A percentile compares a stretch with the other conserved stretches of the same genome.
phyloP scores from a whole-genome alignment of 2,329 filamentous ascomycete species.

The Aspergillus hiratsukae region DNA sequence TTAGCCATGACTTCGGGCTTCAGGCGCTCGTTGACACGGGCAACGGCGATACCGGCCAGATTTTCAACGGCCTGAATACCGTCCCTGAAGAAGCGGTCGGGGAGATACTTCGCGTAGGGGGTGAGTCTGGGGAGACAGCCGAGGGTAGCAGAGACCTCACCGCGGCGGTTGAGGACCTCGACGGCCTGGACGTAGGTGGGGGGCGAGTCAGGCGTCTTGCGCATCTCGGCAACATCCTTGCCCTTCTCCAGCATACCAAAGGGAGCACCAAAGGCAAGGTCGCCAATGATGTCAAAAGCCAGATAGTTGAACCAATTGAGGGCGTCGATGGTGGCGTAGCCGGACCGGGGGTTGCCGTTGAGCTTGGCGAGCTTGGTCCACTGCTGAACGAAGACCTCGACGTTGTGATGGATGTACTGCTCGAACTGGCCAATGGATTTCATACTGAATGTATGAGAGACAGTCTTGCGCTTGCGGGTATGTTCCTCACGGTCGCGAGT shows the following conservation, averaged over 20 bases:
- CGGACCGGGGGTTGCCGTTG: slow-evolving; percentile 44
- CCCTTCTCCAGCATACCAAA: slow-evolving; percentile 80
- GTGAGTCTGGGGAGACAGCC: slow-evolving; percentile 71
- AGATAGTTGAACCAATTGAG: slow-evolving; percentile 76
- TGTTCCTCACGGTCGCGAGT: slow-evolving; percentile 78
- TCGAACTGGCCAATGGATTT: slow-evolving; percentile 82
- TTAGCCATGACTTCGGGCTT: slow-evolving; percentile 59
- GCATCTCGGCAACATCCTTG: slow-evolving; percentile 71
- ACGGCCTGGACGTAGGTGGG: slow-evolving; percentile 73
- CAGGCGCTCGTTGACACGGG: slow-evolving; percentile 70
- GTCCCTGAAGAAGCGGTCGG: slow-evolving; percentile 74
- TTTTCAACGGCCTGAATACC: slow-evolving; percentile 72
- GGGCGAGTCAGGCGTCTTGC: slow-evolving; percentile 54
- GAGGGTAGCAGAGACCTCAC: slow-evolving; percentile 77
- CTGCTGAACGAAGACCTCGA: slow-evolving; percentile 67
- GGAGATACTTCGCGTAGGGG: slow-evolving; percentile 74
- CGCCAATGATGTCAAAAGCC: slow-evolving; percentile 58
- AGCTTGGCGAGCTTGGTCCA: slow-evolving; percentile 62
- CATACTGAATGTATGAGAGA: slow-evolving; percentile 79
- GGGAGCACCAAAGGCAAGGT: slow-evolving; percentile 66
- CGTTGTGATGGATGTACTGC: slow-evolving; percentile 78
- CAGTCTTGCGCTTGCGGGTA: slow-evolving; percentile 80
- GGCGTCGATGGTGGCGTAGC: slow-evolving; percentile 64
- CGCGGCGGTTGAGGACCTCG: slow-evolving; percentile 81
- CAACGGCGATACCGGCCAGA: slow-evolving; percentile 82